These are phyloP conservation scores for Schoenoplectus triqueter DNA, from an alignment of 202 grass and related monocot species.

Conservation along the genomic window DNA sequence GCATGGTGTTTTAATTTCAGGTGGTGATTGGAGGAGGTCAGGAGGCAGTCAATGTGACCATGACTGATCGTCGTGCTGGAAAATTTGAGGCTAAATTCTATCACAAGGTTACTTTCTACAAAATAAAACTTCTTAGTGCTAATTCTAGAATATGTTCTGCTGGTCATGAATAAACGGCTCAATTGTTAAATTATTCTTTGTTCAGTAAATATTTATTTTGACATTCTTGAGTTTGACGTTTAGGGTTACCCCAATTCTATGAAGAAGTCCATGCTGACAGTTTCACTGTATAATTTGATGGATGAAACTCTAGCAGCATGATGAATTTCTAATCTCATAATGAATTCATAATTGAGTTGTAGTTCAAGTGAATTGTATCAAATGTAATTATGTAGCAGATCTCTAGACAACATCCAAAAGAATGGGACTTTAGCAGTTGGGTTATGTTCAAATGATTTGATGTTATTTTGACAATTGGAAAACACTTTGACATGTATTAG, in stretches of 20 bases:
- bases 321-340: not conserved
- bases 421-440: not conserved
- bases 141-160: constrained; percentile 12
- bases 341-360: not conserved
- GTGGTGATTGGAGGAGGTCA: constrained; percentile 87
- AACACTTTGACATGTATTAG: not conserved
- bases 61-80: constrained; percentile 74
- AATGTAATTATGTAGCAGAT: not conserved
- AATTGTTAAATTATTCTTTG: not conserved
- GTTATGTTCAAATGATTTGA: not conserved
- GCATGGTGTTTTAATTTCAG: constrained; percentile 44
- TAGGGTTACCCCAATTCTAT: not conserved
- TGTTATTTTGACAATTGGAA: constrained; percentile 5
- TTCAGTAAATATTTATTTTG: not conserved
- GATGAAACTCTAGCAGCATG: not conserved
- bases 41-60: constrained; percentile 89
- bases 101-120: constrained; percentile 57
- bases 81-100: constrained; percentile 98
- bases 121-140: not conserved
- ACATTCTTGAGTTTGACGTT: not conserved
- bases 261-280: not conserved
- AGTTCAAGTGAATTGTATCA: not conserved
- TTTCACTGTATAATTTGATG: not conserved
- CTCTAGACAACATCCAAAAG: not conserved
- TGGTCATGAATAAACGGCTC: not conserved